Evolutionary conservation across 768 basidiomycete genomes (phyloP).

Genomic region (Xanthoconium purpureum): DNA sequence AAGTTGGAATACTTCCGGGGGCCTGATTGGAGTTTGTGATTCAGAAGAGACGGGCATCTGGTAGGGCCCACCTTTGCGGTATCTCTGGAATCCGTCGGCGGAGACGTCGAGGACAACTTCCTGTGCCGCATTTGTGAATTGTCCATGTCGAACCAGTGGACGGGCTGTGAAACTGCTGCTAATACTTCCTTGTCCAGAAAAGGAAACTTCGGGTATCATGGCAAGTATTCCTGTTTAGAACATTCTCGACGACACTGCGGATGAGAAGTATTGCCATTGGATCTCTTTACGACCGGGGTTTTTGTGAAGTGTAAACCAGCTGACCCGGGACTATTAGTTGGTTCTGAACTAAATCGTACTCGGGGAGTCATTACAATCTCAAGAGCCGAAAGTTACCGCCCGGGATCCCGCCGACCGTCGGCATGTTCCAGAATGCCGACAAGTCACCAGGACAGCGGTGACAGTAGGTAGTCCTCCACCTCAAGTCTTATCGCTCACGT

Average conservation of each 20-base stretch:
- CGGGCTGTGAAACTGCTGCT: background rate
- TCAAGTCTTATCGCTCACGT: constrained; percentile 5
- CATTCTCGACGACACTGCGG: background rate
- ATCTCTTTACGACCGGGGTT: background rate
- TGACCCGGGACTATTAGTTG: no score
- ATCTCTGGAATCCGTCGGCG: background rate
- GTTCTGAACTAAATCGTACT: no score
- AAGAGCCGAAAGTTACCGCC: no score
- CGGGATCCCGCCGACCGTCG: background rate
- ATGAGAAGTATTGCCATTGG: constrained; percentile 11
- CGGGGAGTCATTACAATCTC: no score
- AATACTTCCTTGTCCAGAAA: constrained; percentile 3
- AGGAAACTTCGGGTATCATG: constrained; percentile 7
- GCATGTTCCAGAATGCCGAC: constrained; percentile 1
- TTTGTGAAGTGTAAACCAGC: background rate
- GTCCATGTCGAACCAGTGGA: background rate
- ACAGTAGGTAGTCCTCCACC: background rate
- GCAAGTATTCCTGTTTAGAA: constrained; percentile 1
- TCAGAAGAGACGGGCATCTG: background rate
- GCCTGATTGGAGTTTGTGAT: constrained; percentile 3
- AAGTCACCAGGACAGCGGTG: background rate
- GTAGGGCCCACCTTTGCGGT: constrained; percentile 6
- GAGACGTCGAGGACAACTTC: constrained; percentile 3
- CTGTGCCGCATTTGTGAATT: constrained; percentile 22
- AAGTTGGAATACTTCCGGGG: background rate